Percentiles rank a stretch among this genome's conserved stretches.
phyloP scores from a whole-genome alignment of 345 rosid species.

The Eucalyptus sp. region DNA sequence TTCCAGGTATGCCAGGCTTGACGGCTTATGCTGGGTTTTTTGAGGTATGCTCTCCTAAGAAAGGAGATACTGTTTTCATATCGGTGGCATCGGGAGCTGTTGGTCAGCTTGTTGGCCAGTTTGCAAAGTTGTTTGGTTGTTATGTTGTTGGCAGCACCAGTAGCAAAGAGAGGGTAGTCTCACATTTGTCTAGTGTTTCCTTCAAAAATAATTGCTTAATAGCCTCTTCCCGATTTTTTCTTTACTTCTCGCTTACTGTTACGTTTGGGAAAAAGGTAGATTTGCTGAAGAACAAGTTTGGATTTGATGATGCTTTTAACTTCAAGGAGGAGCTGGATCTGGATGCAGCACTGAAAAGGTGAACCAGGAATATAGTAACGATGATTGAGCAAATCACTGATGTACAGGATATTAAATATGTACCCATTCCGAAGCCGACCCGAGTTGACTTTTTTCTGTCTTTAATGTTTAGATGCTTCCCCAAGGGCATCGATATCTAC shows the following conservation, averaged over 20 bases:
- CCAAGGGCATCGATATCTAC: background rate
- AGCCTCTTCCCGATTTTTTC: background rate
- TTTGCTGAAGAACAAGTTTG: conserved; percentile 42
- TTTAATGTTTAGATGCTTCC: background rate
- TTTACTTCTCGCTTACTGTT: background rate
- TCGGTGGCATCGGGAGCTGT: background rate
- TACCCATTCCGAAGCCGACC: background rate
- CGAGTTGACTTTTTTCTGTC: background rate
- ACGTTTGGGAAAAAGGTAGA: conserved; percentile 24
- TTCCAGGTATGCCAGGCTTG: background rate
- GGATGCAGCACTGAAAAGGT: conserved; percentile 53
- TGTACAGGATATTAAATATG: background rate
- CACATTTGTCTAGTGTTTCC: background rate
- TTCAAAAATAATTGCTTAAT: no score
- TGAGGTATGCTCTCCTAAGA: background rate
- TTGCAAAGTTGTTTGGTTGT: background rate
- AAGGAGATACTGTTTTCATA: background rate
- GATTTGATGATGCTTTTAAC: conserved; percentile 71
- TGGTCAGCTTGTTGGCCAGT: background rate
- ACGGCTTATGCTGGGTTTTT: background rate
- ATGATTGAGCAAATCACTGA: background rate
- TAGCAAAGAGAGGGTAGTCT: background rate
- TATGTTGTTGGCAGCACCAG: background rate
- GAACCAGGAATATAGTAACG: background rate
- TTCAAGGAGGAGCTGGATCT: conserved; percentile 51